Base-by-base conservation (phyloP, 1,284 basidiomycete species). In the Xerocomus nothofagi region DNA sequence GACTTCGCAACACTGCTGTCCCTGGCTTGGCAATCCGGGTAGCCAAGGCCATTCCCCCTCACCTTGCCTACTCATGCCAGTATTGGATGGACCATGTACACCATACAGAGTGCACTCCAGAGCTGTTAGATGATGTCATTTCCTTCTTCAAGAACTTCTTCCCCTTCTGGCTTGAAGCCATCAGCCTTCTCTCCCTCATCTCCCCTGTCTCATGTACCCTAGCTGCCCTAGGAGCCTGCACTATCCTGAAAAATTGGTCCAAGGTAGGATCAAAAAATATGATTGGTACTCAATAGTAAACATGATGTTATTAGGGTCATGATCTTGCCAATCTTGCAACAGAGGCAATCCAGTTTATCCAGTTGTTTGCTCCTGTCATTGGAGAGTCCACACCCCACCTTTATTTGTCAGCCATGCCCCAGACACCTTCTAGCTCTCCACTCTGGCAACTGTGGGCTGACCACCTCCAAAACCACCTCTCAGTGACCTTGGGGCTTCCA, bases 361-460 rank as follows among this genome's bases (percentile, higher is more conserved):
- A 58, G 21, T 0, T 51, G 3, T 60, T 60, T 55, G 31, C 57
- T 17, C 37, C 59, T 1, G 15, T 62, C 21, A 32, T 60, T 11
- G 44, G 31, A 39, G 54, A 62, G 17, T 58, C 48, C 3, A 62
- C 62, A 14, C 59, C 60, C 17, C 59, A 60, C 6, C 50, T 59
- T 7, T 59, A 59, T 32, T 12, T 59, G 10, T 59, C 58, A 47
- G 61, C 58, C n/a, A 63, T 59, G 54, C 54, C 58, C 14, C 59
- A 60, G 34, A 64, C 54, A 40, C 59, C 61, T 3, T 54, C 50
- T 5, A 36, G 26, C 8, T 64, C 59, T 39, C 37, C 50, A 31
- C 54, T 60, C 0, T 39, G 12, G 11, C 34, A 51, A 32, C 36
- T 60, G 6, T 60, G 58, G 58, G 33, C 5, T 1, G 15, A 44